phyloP scores from a whole-genome alignment of 108 stramenopile species.

The Nitzschia putrida region DNA sequence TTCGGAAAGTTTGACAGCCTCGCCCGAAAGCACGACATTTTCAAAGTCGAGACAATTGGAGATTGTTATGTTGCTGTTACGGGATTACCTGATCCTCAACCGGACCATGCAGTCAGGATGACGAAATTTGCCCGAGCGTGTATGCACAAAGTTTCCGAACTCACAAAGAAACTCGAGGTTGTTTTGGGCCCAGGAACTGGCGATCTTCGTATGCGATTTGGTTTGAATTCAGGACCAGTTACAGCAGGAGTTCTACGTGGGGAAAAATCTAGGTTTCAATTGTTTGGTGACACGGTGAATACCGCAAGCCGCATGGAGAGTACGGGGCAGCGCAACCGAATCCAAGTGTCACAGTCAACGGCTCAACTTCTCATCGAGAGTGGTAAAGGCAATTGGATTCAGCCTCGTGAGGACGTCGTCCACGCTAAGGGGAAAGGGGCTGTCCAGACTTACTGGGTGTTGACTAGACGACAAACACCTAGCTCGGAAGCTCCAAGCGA shows the following conservation, averaged over 20 bases:
- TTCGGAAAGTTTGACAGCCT: slow-evolving; percentile 28
- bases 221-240: slow-evolving; percentile 22
- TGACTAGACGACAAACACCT: slow-evolving; percentile 13
- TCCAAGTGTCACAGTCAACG: slow-evolving; percentile 42
- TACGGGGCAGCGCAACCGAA: slow-evolving; percentile 35
- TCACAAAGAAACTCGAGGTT: slow-evolving; percentile 27
- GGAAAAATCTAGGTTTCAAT: slow-evolving; percentile 37
- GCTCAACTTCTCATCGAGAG: slow-evolving; percentile 32
- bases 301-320: slow-evolving; percentile 36
- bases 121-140: slow-evolving; percentile 37
- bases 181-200: slow-evolving; percentile 37
- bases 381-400: slow-evolving; percentile 41
- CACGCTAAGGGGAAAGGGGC: slow-evolving; percentile 39
- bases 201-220: slow-evolving; percentile 27
- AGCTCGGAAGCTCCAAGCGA: not conserved
- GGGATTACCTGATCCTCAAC: slow-evolving; percentile 38
- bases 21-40: slow-evolving; percentile 23
- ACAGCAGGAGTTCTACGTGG: slow-evolving; percentile 34
- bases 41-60: slow-evolving; percentile 38
- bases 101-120: slow-evolving; percentile 39
- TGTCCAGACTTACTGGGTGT: slow-evolving; percentile 47
- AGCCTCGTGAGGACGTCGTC: slow-evolving; percentile 24
- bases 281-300: slow-evolving; percentile 41
- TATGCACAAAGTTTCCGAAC: slow-evolving; percentile 6
- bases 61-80: slow-evolving; percentile 39